Evolutionary conservation across 345 rosid genomes (phyloP).

Genomic region (Eucalyptus cloeziana): DNA sequence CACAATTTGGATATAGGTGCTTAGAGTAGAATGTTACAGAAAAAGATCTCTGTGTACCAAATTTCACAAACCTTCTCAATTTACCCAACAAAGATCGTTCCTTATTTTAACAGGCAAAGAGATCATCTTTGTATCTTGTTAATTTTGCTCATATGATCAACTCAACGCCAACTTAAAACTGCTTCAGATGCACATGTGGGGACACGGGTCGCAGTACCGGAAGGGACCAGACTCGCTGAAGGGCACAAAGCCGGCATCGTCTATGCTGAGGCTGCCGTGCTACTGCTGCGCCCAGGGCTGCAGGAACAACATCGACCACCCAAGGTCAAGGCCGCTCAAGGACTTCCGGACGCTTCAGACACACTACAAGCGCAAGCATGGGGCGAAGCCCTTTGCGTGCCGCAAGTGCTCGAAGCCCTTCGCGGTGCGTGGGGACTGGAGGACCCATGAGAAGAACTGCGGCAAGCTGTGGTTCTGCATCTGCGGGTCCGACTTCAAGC

Average conservation of each 20-base stretch:
- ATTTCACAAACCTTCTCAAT: background rate
- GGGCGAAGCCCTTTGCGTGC: slow-evolving; percentile 56
- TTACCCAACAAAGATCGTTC: background rate
- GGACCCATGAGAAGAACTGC: slow-evolving; percentile 66
- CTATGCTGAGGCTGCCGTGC: slow-evolving; percentile 67
- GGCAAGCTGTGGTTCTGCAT: slow-evolving; percentile 59
- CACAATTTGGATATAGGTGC: background rate
- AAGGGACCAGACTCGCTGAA: slow-evolving; percentile 73
- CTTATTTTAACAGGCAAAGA: background rate
- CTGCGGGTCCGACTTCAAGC: slow-evolving; percentile 64
- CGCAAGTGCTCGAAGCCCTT: slow-evolving; percentile 43
- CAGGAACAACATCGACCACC: slow-evolving; percentile 79
- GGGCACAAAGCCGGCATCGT: slow-evolving; percentile 56
- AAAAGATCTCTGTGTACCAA: background rate
- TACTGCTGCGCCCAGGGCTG: slow-evolving; percentile 79
- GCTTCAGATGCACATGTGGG: slow-evolving; percentile 92
- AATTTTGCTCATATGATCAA: background rate
- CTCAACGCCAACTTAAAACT: background rate
- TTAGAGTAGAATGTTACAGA: background rate
- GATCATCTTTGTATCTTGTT: background rate
- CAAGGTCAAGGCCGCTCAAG: slow-evolving; percentile 72
- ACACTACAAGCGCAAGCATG: slow-evolving; percentile 83
- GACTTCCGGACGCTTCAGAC: slow-evolving; percentile 93
- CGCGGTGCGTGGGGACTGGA: slow-evolving; percentile 63
- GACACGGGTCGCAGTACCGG: slow-evolving; percentile 85